Conservation (phyloP, 495 filamentous ascomycete species). For the Bathelium albidoporum region DNA sequence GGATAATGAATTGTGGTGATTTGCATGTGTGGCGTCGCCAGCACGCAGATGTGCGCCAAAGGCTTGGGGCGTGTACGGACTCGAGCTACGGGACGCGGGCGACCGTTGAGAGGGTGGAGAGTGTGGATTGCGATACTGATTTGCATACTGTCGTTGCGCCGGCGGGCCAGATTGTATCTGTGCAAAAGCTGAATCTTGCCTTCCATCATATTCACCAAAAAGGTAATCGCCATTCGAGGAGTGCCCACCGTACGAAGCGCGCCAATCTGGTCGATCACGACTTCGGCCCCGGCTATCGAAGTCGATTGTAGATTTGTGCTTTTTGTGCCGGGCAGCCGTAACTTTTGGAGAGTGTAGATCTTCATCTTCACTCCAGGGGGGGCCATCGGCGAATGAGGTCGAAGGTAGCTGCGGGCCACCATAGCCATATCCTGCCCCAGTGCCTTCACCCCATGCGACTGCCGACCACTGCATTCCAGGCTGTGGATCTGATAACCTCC, state of each 20-base stretch:
- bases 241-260: slow-evolving; percentile 42
- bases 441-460: slow-evolving; percentile 18
- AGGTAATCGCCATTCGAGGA: neutral
- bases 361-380: slow-evolving; percentile 95
- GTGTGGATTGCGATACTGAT: neutral
- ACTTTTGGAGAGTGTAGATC: slow-evolving; percentile 86
- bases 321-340: slow-evolving; percentile 64
- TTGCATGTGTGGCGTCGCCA: neutral
- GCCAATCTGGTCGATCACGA: slow-evolving; percentile 14
- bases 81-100: neutral
- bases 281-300: slow-evolving; percentile 36
- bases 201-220: neutral
- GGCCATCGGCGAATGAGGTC: slow-evolving; percentile 82
- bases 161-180: neutral
- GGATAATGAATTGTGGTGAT: slow-evolving; percentile 11
- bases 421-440: slow-evolving; percentile 12
- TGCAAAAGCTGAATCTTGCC: neutral
- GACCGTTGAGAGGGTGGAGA: neutral
- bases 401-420: slow-evolving; percentile 56
- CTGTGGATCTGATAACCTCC: slow-evolving; percentile 16
- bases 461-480: slow-evolving; percentile 14
- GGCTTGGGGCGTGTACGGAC: neutral
- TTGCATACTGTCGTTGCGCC: neutral
- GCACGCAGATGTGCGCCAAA: neutral
- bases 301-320: slow-evolving; percentile 64